phyloP scores from a whole-genome alignment of 495 filamentous ascomycete genomes.

The Podospora sp. region DNA sequence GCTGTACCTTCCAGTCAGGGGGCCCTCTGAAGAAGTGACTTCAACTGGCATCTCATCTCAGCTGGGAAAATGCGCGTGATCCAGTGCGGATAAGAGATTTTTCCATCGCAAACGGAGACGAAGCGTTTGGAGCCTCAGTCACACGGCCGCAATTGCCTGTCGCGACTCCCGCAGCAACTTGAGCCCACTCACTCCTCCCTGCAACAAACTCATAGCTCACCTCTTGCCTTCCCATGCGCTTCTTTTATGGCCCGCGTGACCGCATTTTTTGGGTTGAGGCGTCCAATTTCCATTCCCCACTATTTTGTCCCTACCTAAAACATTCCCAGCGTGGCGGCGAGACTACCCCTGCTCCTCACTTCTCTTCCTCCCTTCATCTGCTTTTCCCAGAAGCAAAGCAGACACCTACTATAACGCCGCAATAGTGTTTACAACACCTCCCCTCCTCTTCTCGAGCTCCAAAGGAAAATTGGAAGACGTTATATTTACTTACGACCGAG shows the following conservation, averaged over 20 bases:
- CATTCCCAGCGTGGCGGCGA: not conserved
- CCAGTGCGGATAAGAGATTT: not conserved
- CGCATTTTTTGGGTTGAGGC: not conserved
- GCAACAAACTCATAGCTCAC: not conserved
- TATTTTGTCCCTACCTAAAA: not conserved
- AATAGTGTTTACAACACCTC: not conserved
- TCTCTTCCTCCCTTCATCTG: not conserved
- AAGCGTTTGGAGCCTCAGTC: not conserved
- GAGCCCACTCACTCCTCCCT: not conserved
- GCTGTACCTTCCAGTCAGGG: not conserved
- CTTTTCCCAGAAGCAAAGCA: not conserved
- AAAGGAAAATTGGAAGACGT: not conserved
- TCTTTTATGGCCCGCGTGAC: not conserved
- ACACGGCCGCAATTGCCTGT: not conserved
- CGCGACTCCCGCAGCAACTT: not conserved
- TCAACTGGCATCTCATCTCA: not conserved
- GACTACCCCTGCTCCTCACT: not conserved
- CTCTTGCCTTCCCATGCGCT: not conserved
- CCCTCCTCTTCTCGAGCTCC: not conserved
- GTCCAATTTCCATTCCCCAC: not conserved
- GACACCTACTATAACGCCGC: not conserved
- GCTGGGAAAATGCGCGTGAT: not conserved
- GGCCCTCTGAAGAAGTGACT: not conserved
- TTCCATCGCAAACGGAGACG: too few relatives aligned
- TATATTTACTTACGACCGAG: not conserved